A percentile compares a stretch with the other conserved stretches of the same genome.
phyloP scores from a whole-genome alignment of 108 stramenopile species.

The Skeletonema costatum region DNA sequence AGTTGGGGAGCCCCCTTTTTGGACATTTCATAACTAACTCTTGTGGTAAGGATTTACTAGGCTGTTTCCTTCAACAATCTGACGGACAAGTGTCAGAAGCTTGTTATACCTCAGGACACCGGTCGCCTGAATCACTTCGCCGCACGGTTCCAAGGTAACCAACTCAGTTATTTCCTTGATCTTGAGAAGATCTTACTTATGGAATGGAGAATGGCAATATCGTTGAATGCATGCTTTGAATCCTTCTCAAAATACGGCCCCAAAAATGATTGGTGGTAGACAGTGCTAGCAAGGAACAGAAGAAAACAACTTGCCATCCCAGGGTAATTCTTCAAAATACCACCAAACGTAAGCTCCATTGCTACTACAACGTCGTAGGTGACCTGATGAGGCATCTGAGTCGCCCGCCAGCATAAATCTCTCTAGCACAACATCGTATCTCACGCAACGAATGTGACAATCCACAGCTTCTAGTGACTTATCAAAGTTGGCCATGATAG shows the following conservation, averaged over 20 bases:
- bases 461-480: no score
- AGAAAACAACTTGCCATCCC: conserved; percentile 1
- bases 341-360: no score
- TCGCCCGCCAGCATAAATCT: no score
- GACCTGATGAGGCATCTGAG: no score
- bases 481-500: no score
- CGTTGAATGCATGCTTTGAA: conserved; percentile 6
- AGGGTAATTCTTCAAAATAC: neutral
- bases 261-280: conserved; percentile 15
- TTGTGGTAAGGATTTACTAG: no score
- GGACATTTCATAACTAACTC: no score
- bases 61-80: neutral
- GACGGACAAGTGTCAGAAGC: neutral
- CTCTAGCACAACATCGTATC: no score
- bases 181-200: neutral
- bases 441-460: no score
- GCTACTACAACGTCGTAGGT: no score
- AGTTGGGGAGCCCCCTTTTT: no score
- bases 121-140: conserved; percentile 3
- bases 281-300: conserved; percentile 15
- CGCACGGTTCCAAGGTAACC: conserved; percentile 9
- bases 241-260: neutral
- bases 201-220: neutral
- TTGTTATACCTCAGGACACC: neutral
- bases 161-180: neutral